phyloP scores from a whole-genome alignment of 805 yeast genomes.

The Nakazawaea holstii region DNA sequence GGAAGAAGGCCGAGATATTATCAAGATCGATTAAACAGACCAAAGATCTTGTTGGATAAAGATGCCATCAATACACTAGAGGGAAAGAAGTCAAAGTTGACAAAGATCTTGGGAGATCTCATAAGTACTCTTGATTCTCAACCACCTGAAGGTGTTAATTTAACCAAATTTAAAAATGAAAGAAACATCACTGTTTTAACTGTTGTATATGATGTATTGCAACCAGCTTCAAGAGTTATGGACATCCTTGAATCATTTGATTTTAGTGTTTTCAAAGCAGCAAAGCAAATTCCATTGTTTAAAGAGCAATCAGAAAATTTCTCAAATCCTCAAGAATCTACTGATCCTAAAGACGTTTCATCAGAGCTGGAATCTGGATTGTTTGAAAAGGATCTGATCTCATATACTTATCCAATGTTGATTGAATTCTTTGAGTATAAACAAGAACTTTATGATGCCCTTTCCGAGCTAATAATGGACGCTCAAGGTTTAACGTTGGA shows the following conservation, averaged over 20 bases:
- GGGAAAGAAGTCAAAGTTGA: slow-evolving; percentile 31
- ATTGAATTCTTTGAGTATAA: slow-evolving; percentile 73
- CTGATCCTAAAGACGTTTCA: not conserved
- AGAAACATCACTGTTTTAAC: slow-evolving; percentile 51
- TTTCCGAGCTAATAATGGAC: slow-evolving; percentile 55
- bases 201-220: slow-evolving; percentile 46
- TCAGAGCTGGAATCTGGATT: not conserved
- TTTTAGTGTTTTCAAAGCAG: slow-evolving; percentile 39
- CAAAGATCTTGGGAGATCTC: slow-evolving; percentile 34
- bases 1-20: slow-evolving; percentile 1
- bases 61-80: slow-evolving; percentile 37
- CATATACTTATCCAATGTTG: slow-evolving; percentile 38
- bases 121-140: slow-evolving; percentile 35
- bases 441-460: slow-evolving; percentile 61
- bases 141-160: slow-evolving; percentile 18
- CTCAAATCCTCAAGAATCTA: not conserved
- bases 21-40: slow-evolving; percentile 14
- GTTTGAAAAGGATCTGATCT: slow-evolving; percentile 17
- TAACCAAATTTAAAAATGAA: slow-evolving; percentile 21
- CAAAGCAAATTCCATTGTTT: slow-evolving; percentile 3
- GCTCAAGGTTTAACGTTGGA: slow-evolving; percentile 64
- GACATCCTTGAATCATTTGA: slow-evolving; percentile 58
- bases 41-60: slow-evolving; percentile 45
- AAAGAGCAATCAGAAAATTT: not conserved
- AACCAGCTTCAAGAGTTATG: slow-evolving; percentile 41